Conservation (phyloP, 257 asterid species). For the Vinca minor region DNA sequence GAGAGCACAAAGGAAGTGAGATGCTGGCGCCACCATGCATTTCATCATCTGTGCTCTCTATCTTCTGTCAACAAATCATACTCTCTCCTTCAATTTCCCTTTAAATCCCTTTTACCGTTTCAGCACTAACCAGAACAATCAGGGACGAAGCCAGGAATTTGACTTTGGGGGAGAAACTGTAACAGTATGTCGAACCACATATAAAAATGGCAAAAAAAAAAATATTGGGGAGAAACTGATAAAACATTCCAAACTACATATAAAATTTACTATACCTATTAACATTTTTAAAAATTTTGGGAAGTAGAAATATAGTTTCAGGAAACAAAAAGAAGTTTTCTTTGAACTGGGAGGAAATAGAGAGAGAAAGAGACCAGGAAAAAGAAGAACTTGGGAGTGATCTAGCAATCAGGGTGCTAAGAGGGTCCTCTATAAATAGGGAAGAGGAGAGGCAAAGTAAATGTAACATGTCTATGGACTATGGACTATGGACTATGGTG, state of each 20-base stretch:
- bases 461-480: too few relatives aligned
- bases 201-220: too few relatives aligned
- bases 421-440: constrained; percentile 19
- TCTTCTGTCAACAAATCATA: constrained; percentile 51
- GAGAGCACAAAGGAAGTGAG: constrained; percentile 65
- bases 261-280: too few relatives aligned
- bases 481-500: too few relatives aligned
- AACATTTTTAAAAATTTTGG: too few relatives aligned
- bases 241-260: too few relatives aligned
- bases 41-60: constrained; percentile 45
- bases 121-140: neutral
- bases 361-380: constrained; percentile 4
- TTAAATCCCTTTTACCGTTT: neutral
- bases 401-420: constrained; percentile 8
- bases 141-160: too few relatives aligned
- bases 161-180: too few relatives aligned
- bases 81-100: constrained; percentile 1
- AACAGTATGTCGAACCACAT: too few relatives aligned
- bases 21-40: constrained; percentile 35
- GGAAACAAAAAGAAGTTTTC: neutral
- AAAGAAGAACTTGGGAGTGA: constrained; percentile 4
- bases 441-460: neutral
- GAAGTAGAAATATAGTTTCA: too few relatives aligned
- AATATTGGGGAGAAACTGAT: too few relatives aligned
- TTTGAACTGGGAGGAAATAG: neutral